A percentile compares a stretch with the other conserved stretches of the same genome.
These are phyloP conservation scores for Westerdykella ornata DNA, from an alignment of 2,329 filamentous ascomycete species.

Conservation along the genomic window DNA sequence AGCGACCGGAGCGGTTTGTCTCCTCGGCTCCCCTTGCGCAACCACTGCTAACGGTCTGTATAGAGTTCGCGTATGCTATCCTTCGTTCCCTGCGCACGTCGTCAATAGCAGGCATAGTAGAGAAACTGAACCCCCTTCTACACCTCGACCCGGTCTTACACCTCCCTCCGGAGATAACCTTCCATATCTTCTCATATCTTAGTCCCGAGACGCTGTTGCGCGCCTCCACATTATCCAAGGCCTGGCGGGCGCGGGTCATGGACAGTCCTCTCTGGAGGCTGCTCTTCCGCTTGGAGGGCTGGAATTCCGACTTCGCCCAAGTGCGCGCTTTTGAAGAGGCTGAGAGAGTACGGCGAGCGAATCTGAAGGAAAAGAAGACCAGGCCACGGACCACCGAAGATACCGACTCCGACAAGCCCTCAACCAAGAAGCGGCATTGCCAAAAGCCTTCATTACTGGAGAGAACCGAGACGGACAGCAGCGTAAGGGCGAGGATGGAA, in stretches of 20 bases:
- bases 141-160: slow-evolving; percentile 87
- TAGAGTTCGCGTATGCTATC: slow-evolving; percentile 75
- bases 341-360: slow-evolving; percentile 36
- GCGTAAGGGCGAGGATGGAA: slow-evolving; percentile 17
- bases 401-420: slow-evolving; percentile 45
- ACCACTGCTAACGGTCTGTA: neutral
- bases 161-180: slow-evolving; percentile 83
- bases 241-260: slow-evolving; percentile 74
- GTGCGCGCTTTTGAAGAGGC: slow-evolving; percentile 60
- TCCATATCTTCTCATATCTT: slow-evolving; percentile 81
- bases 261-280: slow-evolving; percentile 83
- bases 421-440: slow-evolving; percentile 48
- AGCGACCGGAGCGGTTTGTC: slow-evolving; percentile 49
- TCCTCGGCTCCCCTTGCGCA: neutral
- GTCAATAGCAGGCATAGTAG: slow-evolving; percentile 71
- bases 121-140: slow-evolving; percentile 71
- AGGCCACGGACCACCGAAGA: slow-evolving; percentile 43
- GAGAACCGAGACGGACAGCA: slow-evolving; percentile 17
- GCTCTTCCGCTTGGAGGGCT: slow-evolving; percentile 78
- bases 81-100: slow-evolving; percentile 73
- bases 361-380: slow-evolving; percentile 39
- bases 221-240: slow-evolving; percentile 69
- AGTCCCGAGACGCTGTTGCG: slow-evolving; percentile 72
- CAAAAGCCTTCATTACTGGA: slow-evolving; percentile 41
- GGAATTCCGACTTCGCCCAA: slow-evolving; percentile 62